A percentile compares a stretch with the other conserved stretches of the same genome.
phyloP scores from a whole-genome alignment of 352 stramenopile genomes.

The Phytophthora tubulina region DNA sequence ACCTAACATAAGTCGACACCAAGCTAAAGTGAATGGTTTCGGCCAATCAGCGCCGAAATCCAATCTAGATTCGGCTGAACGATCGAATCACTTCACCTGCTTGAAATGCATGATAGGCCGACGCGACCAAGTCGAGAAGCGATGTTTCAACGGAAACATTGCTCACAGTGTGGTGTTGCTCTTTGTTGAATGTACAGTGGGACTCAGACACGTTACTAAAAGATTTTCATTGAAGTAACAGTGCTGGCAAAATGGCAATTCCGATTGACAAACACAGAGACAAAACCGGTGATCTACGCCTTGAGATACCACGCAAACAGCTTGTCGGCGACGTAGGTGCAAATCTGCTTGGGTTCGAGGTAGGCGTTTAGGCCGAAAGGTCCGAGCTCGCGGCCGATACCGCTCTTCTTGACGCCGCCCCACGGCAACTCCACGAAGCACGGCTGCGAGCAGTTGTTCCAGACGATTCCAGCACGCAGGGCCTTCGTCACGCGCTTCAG shows the following conservation, averaged over 20 bases:
- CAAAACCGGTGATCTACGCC: constrained; percentile 14
- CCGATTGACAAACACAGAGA: not conserved
- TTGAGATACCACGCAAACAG: constrained; percentile 68
- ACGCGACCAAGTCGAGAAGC: too few species aligned
- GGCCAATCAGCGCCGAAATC: too few species aligned
- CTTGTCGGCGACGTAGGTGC: constrained; percentile 76
- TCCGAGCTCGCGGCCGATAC: constrained; percentile 76
- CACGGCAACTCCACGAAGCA: constrained; percentile 70
- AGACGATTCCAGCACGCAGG: constrained; percentile 36
- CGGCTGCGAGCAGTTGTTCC: constrained; percentile 38
- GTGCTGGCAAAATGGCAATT: not conserved
- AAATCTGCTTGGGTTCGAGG: constrained; percentile 79
- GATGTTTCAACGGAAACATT: too few species aligned
- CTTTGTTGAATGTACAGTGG: not conserved
- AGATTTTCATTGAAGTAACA: not conserved
- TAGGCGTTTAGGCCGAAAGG: constrained; percentile 72
- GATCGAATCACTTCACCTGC: too few species aligned
- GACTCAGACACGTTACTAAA: too few species aligned
- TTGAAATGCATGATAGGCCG: too few species aligned
- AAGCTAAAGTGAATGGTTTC: too few species aligned
- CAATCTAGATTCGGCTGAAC: too few species aligned
- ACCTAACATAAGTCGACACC: too few species aligned
- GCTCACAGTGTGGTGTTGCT: too few species aligned
- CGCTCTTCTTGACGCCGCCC: constrained; percentile 88
- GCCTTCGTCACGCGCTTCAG: constrained; percentile 65